Base-by-base conservation (phyloP, 2,329 filamentous ascomycete species). In the Neophaeococcomyces aloes region DNA sequence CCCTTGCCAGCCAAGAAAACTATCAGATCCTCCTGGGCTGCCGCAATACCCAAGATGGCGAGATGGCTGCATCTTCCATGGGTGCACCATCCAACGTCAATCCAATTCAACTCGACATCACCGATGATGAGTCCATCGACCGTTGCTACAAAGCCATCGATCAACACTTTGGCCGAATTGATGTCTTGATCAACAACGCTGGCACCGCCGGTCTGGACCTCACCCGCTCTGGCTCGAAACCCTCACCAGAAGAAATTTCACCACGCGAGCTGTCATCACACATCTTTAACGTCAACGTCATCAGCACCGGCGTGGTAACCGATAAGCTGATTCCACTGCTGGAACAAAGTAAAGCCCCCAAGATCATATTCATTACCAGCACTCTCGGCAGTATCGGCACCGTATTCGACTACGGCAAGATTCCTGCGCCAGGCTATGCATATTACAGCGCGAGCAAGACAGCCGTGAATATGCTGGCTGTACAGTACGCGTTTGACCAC, bases 171-270 rank as follows among this genome's bases (percentile, higher is more conserved):
- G 61, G 62, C 4, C 52, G 53, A 15, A 40, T 62, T 6, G 59
- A 64, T 35, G 50, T 65, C 23, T 52, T 64, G 19, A 56, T 65
- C 46, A 63, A 63, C 43, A 64, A 63, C 41, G 61, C 59, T 10
- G 61, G 55, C 2, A 44, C 56, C 4, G 37, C 57, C 4, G 55
- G 46, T 4, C 41, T 47, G 19, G 43, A 47, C 29, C 47, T 45
- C 8, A 32, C 31, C 7, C 35, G 49, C n/a, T 27, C 37, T 5
- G 48, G 48, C 7, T 13, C 10, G n/a, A 30, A 42, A 1, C 25
- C 38, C 13, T 44, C 44, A 11, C n/a, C n/a, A n/a, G n/a, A n/a
- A n/a, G n/a, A n/a, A n/a, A n/a, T n/a, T n/a, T n/a, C n/a, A n/a
- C 31, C 25, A 29, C 49, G 51, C 19, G 43, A 56, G 3, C 46